Conservation (phyloP, 257 asterid species). For the Primulina eburnea region DNA sequence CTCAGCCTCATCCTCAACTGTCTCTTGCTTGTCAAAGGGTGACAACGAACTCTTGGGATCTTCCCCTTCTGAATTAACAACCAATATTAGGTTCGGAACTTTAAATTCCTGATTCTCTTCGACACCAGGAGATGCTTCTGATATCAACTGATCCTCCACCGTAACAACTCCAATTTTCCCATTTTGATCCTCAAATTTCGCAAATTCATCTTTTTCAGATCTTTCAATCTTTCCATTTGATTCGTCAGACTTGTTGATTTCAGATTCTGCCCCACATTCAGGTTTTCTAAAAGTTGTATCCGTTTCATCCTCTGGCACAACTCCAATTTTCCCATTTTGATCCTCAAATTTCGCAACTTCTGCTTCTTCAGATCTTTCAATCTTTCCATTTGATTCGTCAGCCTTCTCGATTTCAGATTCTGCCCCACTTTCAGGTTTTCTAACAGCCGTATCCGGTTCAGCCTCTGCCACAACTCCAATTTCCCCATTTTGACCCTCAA, state of each 20-base stretch:
- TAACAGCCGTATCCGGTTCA: neutral
- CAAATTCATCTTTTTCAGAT: slow-evolving; percentile 20
- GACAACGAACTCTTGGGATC: slow-evolving; percentile 10
- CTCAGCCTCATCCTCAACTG: slow-evolving; percentile 25
- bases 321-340: neutral
- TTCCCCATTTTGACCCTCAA: slow-evolving; percentile 3
- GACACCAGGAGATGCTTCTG: slow-evolving; percentile 23
- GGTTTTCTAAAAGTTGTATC: neutral
- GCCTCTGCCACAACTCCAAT: neutral
- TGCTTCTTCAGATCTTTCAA: slow-evolving; percentile 11
- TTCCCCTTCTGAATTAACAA: slow-evolving; percentile 23
- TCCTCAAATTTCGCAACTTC: neutral
- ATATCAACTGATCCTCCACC: slow-evolving; percentile 17
- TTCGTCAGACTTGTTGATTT: slow-evolving; percentile 25
- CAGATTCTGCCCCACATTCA: slow-evolving; percentile 23
- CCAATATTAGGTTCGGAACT: slow-evolving; percentile 21
- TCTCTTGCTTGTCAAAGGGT: slow-evolving; percentile 17
- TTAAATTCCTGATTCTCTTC: slow-evolving; percentile 32
- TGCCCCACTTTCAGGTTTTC: slow-evolving; percentile 11
- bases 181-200: slow-evolving; percentile 27
- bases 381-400: neutral
- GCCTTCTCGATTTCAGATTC: slow-evolving; percentile 24
- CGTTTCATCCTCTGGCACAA: neutral
- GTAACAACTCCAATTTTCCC: slow-evolving; percentile 21
- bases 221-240: slow-evolving; percentile 10